Evolutionary conservation across 352 stramenopile genomes (phyloP).

Genomic region (Aphanomyces cochlioides): DNA sequence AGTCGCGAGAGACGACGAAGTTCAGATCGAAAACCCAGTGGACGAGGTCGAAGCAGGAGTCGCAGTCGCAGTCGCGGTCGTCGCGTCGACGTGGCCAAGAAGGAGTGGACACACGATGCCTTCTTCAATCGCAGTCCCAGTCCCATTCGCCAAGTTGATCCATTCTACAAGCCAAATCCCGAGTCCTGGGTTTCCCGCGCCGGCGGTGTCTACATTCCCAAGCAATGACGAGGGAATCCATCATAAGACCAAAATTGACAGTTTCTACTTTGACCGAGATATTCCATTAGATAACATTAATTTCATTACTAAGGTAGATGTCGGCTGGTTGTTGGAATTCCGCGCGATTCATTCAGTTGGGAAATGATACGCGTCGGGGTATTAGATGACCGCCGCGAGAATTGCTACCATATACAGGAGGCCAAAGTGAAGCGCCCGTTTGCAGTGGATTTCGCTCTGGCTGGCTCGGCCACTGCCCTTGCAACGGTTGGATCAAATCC

Average conservation of each 20-base stretch:
- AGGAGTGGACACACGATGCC: conserved; percentile 64
- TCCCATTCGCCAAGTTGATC: conserved; percentile 52
- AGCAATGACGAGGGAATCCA: neutral
- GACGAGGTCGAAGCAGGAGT: conserved; percentile 33
- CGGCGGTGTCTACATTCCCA: conserved; percentile 70
- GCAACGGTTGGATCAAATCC: conserved; percentile 78
- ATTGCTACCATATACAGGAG: too few species aligned
- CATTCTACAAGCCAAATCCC: conserved; percentile 62
- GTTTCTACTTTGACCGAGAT: too few species aligned
- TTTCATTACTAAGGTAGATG: too few species aligned
- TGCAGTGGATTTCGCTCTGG: conserved; percentile 51
- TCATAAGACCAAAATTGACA: too few species aligned
- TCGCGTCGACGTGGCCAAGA: conserved; percentile 38
- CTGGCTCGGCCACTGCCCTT: conserved; percentile 34
- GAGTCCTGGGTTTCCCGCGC: conserved; percentile 72
- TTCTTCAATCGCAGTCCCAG: conserved; percentile 75
- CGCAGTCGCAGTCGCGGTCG: conserved; percentile 28
- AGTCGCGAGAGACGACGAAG: conserved; percentile 5
- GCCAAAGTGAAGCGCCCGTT: too few species aligned
- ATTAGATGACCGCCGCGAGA: too few species aligned
- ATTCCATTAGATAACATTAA: too few species aligned
- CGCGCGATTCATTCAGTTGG: too few species aligned
- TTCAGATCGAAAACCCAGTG: neutral
- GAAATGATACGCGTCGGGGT: too few species aligned
- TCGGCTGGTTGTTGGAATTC: too few species aligned